phyloP scores from a whole-genome alignment of 2,329 filamentous ascomycete species.

The Verticillium isaacii region DNA sequence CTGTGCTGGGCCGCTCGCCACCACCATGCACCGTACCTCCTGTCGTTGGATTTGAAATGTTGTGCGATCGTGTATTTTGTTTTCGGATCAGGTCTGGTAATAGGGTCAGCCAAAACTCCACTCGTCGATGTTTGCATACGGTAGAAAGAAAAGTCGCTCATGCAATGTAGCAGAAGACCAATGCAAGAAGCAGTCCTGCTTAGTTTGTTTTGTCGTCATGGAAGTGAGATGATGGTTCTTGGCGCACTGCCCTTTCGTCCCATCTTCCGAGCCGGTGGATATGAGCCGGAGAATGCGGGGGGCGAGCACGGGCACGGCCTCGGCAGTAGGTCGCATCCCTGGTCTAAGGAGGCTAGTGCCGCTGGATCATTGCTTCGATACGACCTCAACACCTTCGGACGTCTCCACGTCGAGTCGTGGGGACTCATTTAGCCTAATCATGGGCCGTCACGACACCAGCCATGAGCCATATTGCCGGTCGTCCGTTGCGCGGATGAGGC shows the following conservation, averaged over 20 bases:
- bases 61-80: neutral
- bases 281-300: neutral
- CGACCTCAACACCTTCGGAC: neutral
- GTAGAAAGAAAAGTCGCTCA: neutral
- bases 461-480: neutral
- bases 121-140: neutral
- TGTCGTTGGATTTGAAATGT: neutral
- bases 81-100: neutral
- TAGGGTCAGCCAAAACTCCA: neutral
- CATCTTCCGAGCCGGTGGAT: neutral
- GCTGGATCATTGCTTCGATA: neutral
- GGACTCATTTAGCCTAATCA: neutral
- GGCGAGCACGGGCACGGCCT: neutral
- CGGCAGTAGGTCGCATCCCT: neutral
- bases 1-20: neutral
- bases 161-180: neutral
- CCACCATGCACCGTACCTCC: neutral
- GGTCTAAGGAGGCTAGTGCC: neutral
- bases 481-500: neutral
- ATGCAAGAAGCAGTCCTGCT: neutral
- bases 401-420: neutral
- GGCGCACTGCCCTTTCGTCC: neutral
- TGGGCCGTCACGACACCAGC: neutral
- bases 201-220: neutral
- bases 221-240: neutral